phyloP scores from a whole-genome alignment of 352 stramenopile genomes.

The Pseudoperonospora humuli region DNA sequence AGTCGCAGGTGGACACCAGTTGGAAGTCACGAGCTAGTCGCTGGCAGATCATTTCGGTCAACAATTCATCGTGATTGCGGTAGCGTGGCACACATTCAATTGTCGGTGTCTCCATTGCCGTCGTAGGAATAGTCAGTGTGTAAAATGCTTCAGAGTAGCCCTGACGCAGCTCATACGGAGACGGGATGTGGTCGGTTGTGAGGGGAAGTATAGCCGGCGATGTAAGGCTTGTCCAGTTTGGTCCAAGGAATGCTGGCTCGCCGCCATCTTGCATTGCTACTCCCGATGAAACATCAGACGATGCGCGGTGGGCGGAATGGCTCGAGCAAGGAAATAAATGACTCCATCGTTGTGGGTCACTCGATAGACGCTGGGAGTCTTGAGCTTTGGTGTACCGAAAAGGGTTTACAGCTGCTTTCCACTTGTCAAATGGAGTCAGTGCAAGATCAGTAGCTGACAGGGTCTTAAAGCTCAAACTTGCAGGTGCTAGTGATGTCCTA shows the following conservation, averaged over 20 bases:
- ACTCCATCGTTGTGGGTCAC: conserved; percentile 91
- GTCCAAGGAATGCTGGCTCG: conserved; percentile 58
- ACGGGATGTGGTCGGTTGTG: conserved; percentile 85
- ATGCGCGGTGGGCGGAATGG: conserved; percentile 3
- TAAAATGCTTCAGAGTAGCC: conserved; percentile 80
- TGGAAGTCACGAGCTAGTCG: conserved; percentile 71
- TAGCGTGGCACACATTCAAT: conserved; percentile 50
- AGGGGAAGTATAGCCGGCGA: conserved; percentile 91
- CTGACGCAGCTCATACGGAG: conserved; percentile 50
- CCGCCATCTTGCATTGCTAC: conserved; percentile 9
- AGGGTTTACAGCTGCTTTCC: conserved; percentile 27
- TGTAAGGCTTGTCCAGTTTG: conserved; percentile 95
- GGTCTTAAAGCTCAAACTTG: conserved; percentile 17
- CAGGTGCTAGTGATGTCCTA: conserved; percentile 7
- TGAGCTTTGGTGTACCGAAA: conserved; percentile 44
- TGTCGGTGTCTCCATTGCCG: conserved; percentile 15
- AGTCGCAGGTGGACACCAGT: conserved; percentile 43
- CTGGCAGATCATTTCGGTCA: conserved; percentile 81
- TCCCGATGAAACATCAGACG: conserved; percentile 4
- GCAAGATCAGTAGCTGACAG: conserved; percentile 11
- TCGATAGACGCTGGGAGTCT: conserved; percentile 34
- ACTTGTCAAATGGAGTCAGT: conserved; percentile 1
- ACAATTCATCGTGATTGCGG: conserved; percentile 53
- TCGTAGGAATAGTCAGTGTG: conserved; percentile 56
- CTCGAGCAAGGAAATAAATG: conserved; percentile 89